Evolutionary conservation across 2,329 filamentous ascomycete genomes (phyloP).

Genomic region (Aspergillus fumigatiaffinis): DNA sequence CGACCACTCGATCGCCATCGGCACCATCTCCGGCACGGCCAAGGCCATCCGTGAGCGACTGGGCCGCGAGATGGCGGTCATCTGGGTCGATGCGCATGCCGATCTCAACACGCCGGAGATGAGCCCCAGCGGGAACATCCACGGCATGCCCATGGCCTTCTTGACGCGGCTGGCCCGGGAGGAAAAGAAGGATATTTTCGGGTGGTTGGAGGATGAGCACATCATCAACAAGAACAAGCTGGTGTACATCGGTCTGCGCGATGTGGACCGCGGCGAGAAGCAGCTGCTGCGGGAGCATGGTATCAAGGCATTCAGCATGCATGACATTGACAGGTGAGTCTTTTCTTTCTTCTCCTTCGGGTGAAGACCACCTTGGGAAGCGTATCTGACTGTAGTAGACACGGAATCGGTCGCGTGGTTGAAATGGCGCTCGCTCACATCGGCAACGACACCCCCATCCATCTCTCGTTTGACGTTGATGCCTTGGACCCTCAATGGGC

Average conservation of each 20-base stretch:
- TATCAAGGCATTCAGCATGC: constrained; percentile 97
- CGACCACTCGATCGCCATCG: constrained; percentile 95
- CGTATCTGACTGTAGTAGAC: constrained; percentile 53
- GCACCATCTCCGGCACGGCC: constrained; percentile 81
- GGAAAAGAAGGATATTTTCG: constrained; percentile 74
- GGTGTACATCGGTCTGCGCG: constrained; percentile 92
- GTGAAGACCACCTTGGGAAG: not conserved
- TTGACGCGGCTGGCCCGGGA: constrained; percentile 78
- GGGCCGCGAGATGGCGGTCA: constrained; percentile 80
- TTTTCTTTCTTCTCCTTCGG: not conserved
- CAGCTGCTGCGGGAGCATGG: constrained; percentile 79
- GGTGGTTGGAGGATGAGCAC: constrained; percentile 69
- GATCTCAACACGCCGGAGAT: constrained; percentile 97
- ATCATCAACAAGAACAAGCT: constrained; percentile 71
- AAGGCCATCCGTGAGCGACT: constrained; percentile 82
- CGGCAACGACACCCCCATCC: constrained; percentile 89
- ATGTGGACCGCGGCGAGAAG: constrained; percentile 94
- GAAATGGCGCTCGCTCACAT: constrained; percentile 98
- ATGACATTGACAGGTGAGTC: constrained; percentile 85
- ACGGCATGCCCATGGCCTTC: constrained; percentile 97
- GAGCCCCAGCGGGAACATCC: constrained; percentile 86
- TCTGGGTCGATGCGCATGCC: constrained; percentile 97
- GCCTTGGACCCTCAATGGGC: constrained; percentile 95
- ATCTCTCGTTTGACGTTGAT: constrained; percentile 96
- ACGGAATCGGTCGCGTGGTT: constrained; percentile 93